Evolutionary conservation across 352 stramenopile genomes (phyloP), one percentile per base, ranked within the genome.

Genomic region (Phytophthora europaea): DNA sequence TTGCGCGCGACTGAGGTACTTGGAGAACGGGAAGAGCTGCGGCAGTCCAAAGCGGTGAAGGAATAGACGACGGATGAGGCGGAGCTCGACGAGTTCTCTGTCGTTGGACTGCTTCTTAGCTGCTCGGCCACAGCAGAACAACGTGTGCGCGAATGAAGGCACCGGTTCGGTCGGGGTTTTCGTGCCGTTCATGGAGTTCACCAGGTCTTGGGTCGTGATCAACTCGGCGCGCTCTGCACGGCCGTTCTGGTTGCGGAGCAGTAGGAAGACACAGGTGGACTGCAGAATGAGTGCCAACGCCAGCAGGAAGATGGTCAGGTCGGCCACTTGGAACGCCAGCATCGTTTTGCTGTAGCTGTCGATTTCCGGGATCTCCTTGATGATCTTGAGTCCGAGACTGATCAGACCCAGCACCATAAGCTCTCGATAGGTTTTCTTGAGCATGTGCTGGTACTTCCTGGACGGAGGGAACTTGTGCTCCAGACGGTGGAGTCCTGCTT

Each of bases 1-100:
- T 66, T 92, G 87, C 16, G 84, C 83, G 31, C 88, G 81, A 31
- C 70, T 79, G 16, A 94, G 55, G 70, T 94, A 94, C 72, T 94
- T 94, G 65, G 80, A 78, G 64, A 91, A 94, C 23, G 87, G 83
- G 50, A 83, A 85, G 10, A 89, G 68, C 61, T 87, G 71, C 4
- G 82, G 82, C 0, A 89, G 61, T 1, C 67, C 72, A 45, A 82
- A 84, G 20, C 59, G 72, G n/a, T 62, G 67, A 13, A 89, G 65
- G 54, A 89, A 89, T 7, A 85, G 61, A 43, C 78, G 74, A 9
- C 80, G 75, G 36, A 88, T 62, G 10, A 88, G 22, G 4, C 80
- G 73, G 3, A 83, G 51, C 7, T 83, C 61, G 26, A 86, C 57
- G 13, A 79, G 51, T 52, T 65, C 61, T 28, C 61, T 74, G 7